Conservation (phyloP, 495 filamentous ascomycete genomes). For the Daldinia vernicosa region DNA sequence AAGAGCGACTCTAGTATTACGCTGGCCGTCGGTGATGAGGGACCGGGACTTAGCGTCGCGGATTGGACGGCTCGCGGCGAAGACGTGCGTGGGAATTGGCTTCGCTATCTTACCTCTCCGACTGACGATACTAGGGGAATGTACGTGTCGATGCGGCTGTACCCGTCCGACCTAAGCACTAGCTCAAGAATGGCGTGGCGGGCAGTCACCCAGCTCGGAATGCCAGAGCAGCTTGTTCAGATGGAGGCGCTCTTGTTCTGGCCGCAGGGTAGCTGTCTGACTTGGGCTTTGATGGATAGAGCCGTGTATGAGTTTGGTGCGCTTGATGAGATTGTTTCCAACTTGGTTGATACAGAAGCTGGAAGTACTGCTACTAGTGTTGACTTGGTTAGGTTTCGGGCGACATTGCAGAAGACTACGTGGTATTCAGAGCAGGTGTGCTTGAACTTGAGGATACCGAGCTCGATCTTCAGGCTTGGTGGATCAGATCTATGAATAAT, state of each 20-base stretch:
- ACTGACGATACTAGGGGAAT: neutral
- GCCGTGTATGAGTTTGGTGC: constrained; percentile 20
- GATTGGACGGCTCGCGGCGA: constrained; percentile 20
- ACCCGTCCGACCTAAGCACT: constrained; percentile 20
- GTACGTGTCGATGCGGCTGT: constrained; percentile 18
- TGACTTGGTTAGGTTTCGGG: constrained; percentile 17
- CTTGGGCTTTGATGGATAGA: constrained; percentile 30
- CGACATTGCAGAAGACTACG: constrained; percentile 6
- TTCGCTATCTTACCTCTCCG: constrained; percentile 3
- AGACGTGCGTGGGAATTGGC: constrained; percentile 16
- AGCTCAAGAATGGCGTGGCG: constrained; percentile 25
- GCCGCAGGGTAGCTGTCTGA: constrained; percentile 54
- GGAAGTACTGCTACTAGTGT: constrained; percentile 13
- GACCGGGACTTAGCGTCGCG: constrained; percentile 16
- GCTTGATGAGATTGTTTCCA: constrained; percentile 28
- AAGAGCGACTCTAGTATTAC: constrained; percentile 52
- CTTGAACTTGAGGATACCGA: neutral
- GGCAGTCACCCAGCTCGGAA: constrained; percentile 12
- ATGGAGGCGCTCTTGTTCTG: constrained; percentile 52
- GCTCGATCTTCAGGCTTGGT: no score
- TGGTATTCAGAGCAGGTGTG: neutral
- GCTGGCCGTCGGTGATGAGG: constrained; percentile 38
- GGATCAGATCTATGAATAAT: neutral
- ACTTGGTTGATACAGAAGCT: neutral
- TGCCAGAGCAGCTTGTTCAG: constrained; percentile 33